Evolutionary conservation across 306 rosid species (phyloP), one percentile per base, ranked within the genome.

Genomic region (Cicer yamashitae): DNA sequence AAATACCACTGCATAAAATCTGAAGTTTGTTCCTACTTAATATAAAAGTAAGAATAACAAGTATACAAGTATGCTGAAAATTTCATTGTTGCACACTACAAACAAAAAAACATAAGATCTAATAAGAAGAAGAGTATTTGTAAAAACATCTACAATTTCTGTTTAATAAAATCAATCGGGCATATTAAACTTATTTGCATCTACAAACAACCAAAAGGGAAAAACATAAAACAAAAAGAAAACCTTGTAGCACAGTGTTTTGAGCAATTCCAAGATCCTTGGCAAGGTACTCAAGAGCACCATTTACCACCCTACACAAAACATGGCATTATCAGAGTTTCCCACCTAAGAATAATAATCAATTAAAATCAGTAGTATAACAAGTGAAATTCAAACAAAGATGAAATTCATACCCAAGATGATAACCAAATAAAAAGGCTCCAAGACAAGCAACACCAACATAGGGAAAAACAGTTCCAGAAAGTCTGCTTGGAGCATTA

Each of bases 371-470:
- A 46, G 68, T 20, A 22, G 71, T 50, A n/a, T n/a, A 60, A 70
- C 56, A 79, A 2, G n/a, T 61, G 61, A 30, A 60, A 56, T n/a
- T 71, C 73, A 47, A 15, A 51, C 40, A 44, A 17, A 69, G 15
- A 73, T 56, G 80, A 71, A 38, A 85, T 41, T 5, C 79, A 63
- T 91, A 94, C 98, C 97, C 98, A n/a, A 94, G 89, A 87, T 94
- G 98, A 79, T 94, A 94, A 50, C 98, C 98, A 83, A 94, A 91
- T 78, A 94, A 88, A 60, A 89, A 87, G 40, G 97, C 96, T 82
- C 97, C 98, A 76, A 94, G 89, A 82, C 98, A 94, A 81, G 98
- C 96, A 81, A 94, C 90, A 62, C 94, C 97, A 45, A 94, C 98
- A 74, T 70, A 94, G 38, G 98, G 98, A 44, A 94, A 83, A 81